These are phyloP conservation scores for Aspergillus tamarii DNA, from an alignment of 2,329 filamentous ascomycete genomes.

Conservation along the genomic window DNA sequence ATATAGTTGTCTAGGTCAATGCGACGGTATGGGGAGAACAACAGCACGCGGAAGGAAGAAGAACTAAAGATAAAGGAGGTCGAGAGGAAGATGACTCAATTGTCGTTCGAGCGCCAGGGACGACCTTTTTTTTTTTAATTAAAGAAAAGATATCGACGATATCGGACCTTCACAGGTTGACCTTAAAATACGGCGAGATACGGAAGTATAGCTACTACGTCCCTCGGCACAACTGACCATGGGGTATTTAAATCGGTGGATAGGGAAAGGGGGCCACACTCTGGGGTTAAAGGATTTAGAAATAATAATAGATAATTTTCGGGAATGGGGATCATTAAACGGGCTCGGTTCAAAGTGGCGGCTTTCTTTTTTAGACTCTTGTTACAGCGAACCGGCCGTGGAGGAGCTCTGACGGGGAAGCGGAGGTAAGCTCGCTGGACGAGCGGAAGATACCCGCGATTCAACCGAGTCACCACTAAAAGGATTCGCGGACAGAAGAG, in stretches of 20 bases:
- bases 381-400: constrained; percentile 15
- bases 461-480: neutral
- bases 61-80: constrained; percentile 10
- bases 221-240: constrained; percentile 24
- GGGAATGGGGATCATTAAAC: constrained; percentile 25
- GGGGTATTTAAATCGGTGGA: constrained; percentile 19
- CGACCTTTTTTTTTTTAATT: constrained; percentile 4
- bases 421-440: constrained; percentile 38
- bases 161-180: constrained; percentile 28
- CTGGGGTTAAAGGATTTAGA: constrained; percentile 15
- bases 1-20: neutral
- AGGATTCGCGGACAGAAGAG: constrained; percentile 10
- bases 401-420: constrained; percentile 40
- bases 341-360: constrained; percentile 28
- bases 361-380: constrained; percentile 20
- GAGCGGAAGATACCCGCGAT: constrained; percentile 36
- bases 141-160: constrained; percentile 24
- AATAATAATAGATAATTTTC: constrained; percentile 19
- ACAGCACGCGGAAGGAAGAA: constrained; percentile 5
- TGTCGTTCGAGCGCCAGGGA: constrained; percentile 7
- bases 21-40: neutral
- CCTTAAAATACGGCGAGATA: constrained; percentile 32
- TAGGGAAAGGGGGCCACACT: constrained; percentile 3
- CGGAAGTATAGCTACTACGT: constrained; percentile 36
- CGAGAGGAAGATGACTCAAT: constrained; percentile 13